Evolutionary conservation across 2,329 filamentous ascomycete species (phyloP).

Genomic region (Clarireedia hainanense): DNA sequence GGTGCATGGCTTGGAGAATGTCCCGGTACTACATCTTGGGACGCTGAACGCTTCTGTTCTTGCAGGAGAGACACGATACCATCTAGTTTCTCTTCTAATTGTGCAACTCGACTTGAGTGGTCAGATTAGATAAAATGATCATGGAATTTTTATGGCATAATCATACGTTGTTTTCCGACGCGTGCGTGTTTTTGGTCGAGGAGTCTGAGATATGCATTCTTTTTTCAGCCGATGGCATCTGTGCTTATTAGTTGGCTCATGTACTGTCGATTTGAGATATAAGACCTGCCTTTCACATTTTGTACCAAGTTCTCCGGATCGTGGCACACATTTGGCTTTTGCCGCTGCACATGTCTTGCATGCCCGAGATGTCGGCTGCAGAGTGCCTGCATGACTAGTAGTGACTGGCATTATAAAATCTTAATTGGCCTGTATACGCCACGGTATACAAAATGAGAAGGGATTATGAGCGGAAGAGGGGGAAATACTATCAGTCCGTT

Average conservation of each 20-base stretch:
- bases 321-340: slow-evolving; percentile 5
- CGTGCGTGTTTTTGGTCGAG: background rate
- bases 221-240: slow-evolving; percentile 7
- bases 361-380: background rate
- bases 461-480: background rate
- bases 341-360: slow-evolving; percentile 6
- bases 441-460: background rate
- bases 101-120: background rate
- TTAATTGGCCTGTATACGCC: background rate
- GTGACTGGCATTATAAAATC: background rate
- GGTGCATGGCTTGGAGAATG: background rate
- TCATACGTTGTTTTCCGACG: slow-evolving; percentile 4
- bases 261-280: background rate
- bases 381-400: background rate
- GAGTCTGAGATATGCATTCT: background rate
- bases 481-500: background rate
- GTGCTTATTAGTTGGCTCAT: background rate
- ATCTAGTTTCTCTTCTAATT: slow-evolving; percentile 6
- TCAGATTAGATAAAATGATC: background rate
- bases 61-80: slow-evolving; percentile 2
- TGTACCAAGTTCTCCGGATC: background rate
- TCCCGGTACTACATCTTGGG: background rate
- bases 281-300: slow-evolving; percentile 7
- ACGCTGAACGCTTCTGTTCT: background rate
- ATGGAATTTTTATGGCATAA: background rate